Evolutionary conservation across 495 filamentous ascomycete genomes (phyloP), one percentile per base, ranked within the genome.

Genomic region (Corynascus novoguineensis): DNA sequence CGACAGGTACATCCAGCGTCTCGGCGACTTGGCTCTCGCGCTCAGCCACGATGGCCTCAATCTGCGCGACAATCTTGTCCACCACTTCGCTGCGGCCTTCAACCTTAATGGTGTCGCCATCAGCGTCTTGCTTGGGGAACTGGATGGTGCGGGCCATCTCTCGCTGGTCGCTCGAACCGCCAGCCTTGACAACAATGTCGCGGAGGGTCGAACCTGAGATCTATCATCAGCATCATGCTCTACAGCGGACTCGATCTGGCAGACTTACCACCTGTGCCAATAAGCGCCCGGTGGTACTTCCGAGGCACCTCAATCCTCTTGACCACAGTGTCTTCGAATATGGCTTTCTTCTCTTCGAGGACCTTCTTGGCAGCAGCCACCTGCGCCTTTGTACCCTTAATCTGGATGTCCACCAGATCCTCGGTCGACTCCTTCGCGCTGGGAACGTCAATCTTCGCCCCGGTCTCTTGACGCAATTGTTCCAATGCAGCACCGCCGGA

Each of bases 401-500:
- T 79, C 60, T 83, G 85, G 67, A 99, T 93, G 62, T 95, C 84
- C 17, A 92, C 87, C 31, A 83, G 76, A 19, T 80, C 71, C 57
- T 89, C 84, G 15, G 79, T 75, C 5, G 78, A 73, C 37, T 83
- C 81, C 19, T 80, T 73, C 27, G 74, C 74, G 45, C 84, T 81
- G 5, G 92, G 95, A 49, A 99, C 87, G 69, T 96, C 91, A 56
- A 99, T 92, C 70, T 86, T 84, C 34, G 89, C 89, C 21, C 87
- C 88, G 38, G 89, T 93, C 32, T 78, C 77, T 40, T 89, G 82
- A 32, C 93, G 86, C 57, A 97, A 79, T 65, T 88, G 84, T 65
- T 97, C 92, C 83, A 97, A 88, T 62, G 88, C 92, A 59, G 85
- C 84, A 58, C 91, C 91, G 50, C 90, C 86, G 60, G 90, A 85